Conservation (phyloP, 306 rosid genomes). For the Psophocarpus tetragonolobus region DNA sequence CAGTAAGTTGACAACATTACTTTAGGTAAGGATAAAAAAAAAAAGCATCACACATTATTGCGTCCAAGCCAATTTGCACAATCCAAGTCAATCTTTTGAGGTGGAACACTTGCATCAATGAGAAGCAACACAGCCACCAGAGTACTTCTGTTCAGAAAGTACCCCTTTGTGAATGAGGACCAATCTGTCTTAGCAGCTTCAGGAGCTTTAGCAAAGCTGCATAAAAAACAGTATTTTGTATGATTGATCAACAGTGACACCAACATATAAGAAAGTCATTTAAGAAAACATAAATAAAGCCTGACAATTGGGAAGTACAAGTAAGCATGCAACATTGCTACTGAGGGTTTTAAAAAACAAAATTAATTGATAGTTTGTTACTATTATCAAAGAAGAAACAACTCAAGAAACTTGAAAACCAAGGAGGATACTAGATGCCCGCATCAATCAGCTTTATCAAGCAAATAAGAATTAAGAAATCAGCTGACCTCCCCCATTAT, state of each 20-base stretch:
- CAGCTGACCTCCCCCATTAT: background rate
- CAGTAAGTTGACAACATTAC: constrained; percentile 3
- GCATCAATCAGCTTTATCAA: background rate
- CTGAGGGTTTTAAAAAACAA: background rate
- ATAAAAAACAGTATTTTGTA: constrained; percentile 22
- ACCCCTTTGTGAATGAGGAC: constrained; percentile 93
- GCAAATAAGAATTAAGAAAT: background rate
- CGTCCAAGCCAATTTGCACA: constrained; percentile 97
- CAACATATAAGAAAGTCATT: background rate
- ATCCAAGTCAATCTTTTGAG: constrained; percentile 89
- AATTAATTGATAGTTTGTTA: background rate
- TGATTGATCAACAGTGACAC: background rate
- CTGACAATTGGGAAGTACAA: background rate
- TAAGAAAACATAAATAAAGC: constrained; percentile 1
- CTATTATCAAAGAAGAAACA: background rate
- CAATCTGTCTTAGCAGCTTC: constrained; percentile 84
- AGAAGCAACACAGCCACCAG: constrained; percentile 83
- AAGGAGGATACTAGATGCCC: background rate
- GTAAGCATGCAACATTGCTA: background rate
- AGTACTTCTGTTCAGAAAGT: constrained; percentile 72
- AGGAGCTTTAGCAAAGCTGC: constrained; percentile 82
- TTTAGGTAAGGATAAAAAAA: background rate
- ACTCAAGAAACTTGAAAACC: background rate
- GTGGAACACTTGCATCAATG: constrained; percentile 89
- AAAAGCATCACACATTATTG: constrained; percentile 57